Evolutionary conservation across 148 eudicot species (phyloP).

Genomic region (Dianthus caryophyllus): DNA sequence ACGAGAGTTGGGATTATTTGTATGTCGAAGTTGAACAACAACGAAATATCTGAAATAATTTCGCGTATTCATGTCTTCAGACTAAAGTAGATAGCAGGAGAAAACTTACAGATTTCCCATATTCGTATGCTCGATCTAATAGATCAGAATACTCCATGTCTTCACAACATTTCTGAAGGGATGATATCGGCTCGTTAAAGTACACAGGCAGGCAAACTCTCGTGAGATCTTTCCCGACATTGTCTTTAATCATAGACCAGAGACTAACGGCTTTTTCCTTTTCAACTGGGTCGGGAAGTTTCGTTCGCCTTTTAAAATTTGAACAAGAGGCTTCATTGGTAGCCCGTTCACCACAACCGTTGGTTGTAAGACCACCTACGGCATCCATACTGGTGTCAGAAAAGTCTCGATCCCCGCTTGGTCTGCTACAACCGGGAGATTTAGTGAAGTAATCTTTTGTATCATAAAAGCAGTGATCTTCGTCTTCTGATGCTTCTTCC

Average conservation of each 20-base stretch:
- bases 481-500: slow-evolving; percentile 84
- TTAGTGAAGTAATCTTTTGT: slow-evolving; percentile 58
- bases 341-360: slow-evolving; percentile 19
- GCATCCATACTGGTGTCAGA: slow-evolving; percentile 16
- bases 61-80: background rate
- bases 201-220: slow-evolving; percentile 96
- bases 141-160: slow-evolving; percentile 90
- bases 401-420: slow-evolving; percentile 24
- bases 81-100: background rate
- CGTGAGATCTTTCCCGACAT: slow-evolving; percentile 91
- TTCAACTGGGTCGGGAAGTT: slow-evolving; percentile 85
- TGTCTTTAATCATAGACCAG: slow-evolving; percentile 98
- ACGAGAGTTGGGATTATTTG: slow-evolving; percentile 1
- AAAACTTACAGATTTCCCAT: slow-evolving; percentile 67
- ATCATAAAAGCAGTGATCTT: slow-evolving; percentile 66
- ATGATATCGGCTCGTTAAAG: slow-evolving; percentile 94
- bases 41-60: no score
- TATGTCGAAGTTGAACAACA: slow-evolving; percentile 1
- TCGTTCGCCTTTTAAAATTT: slow-evolving; percentile 59
- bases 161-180: slow-evolving; percentile 91
- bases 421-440: slow-evolving; percentile 26
- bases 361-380: slow-evolving; percentile 20
- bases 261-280: slow-evolving; percentile 88
- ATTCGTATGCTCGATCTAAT: slow-evolving; percentile 80
- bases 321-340: slow-evolving; percentile 23